These are phyloP conservation scores for Sordariomycetes sp. DNA, from an alignment of 2,329 filamentous ascomycete genomes.

Conservation along the genomic window DNA sequence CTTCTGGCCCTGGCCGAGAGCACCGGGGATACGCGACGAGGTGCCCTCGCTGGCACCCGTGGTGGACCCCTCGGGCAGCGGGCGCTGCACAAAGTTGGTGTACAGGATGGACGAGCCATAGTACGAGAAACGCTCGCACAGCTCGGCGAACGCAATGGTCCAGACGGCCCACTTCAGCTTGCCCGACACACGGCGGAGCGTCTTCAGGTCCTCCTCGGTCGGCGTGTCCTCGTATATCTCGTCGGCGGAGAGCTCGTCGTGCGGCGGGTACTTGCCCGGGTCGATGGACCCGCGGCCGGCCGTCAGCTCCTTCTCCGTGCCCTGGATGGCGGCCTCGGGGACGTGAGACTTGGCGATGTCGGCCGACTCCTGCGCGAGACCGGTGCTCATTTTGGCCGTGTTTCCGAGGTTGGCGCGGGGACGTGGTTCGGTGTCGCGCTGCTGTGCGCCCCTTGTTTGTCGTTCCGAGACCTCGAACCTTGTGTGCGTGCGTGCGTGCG, in stretches of 20 bases:
- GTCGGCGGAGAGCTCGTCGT: conserved; percentile 11
- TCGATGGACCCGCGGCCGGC: conserved; percentile 15
- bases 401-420: not conserved
- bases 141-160: conserved; percentile 58
- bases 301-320: conserved; percentile 9
- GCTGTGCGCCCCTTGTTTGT: not conserved
- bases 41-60: conserved; percentile 31
- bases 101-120: conserved; percentile 59
- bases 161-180: conserved; percentile 53
- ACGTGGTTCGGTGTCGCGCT: not conserved
- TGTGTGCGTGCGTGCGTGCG: not conserved
- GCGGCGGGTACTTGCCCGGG: conserved; percentile 9
- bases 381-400: conserved; percentile 8
- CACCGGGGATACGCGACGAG: conserved; percentile 27
- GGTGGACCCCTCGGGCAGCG: conserved; percentile 36
- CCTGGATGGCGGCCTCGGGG: conserved; percentile 8
- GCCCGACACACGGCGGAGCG: conserved; percentile 50
- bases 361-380: conserved; percentile 7
- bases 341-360: conserved; percentile 11
- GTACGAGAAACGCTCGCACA: conserved; percentile 68
- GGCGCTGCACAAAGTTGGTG: conserved; percentile 50
- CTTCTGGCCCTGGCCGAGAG: conserved; percentile 43
- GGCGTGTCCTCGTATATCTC: conserved; percentile 27
- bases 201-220: conserved; percentile 47
- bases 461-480: not conserved